Evolutionary conservation across 2,329 filamentous ascomycete species (phyloP).

Genomic region (Aspergillus oerlinghausenensis): DNA sequence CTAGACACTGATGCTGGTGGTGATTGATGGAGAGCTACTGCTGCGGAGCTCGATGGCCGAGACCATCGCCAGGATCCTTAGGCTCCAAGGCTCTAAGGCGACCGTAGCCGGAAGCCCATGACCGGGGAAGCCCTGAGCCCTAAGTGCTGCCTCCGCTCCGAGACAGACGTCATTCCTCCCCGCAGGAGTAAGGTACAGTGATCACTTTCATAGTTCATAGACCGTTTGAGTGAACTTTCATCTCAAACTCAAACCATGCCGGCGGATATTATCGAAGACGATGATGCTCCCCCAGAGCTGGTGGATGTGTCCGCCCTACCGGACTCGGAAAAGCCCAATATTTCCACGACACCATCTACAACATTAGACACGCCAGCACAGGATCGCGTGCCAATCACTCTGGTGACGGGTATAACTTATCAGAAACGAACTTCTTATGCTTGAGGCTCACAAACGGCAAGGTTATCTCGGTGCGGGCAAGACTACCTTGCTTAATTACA

Average conservation of each 20-base stretch:
- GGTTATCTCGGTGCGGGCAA: conserved; percentile 95
- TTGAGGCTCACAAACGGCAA: conserved; percentile 31
- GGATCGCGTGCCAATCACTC: conserved; percentile 46
- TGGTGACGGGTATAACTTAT: conserved; percentile 43
- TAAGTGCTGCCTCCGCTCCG: conserved; percentile 15
- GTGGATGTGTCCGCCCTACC: conserved; percentile 35
- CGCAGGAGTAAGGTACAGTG: neutral
- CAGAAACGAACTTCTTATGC: conserved; percentile 1
- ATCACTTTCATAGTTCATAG: neutral
- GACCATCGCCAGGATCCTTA: conserved; percentile 1
- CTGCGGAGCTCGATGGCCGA: conserved; percentile 12
- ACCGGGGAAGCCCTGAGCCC: conserved; percentile 33
- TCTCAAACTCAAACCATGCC: conserved; percentile 12
- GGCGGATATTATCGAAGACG: conserved; percentile 31
- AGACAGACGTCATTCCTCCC: conserved; percentile 7
- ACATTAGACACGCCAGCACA: conserved; percentile 21
- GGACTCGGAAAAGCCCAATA: conserved; percentile 16
- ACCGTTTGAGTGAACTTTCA: neutral
- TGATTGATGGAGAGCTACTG: conserved; percentile 12
- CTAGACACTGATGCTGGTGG: conserved; percentile 5
- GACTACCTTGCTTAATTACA: conserved; percentile 92
- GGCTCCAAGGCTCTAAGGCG: neutral
- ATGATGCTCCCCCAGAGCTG: conserved; percentile 42
- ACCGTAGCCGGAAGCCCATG: conserved; percentile 16
- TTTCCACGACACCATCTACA: conserved; percentile 22